Evolutionary conservation across 1,284 basidiomycete species (phyloP).

Genomic region (Ceratobasidium sp.): DNA sequence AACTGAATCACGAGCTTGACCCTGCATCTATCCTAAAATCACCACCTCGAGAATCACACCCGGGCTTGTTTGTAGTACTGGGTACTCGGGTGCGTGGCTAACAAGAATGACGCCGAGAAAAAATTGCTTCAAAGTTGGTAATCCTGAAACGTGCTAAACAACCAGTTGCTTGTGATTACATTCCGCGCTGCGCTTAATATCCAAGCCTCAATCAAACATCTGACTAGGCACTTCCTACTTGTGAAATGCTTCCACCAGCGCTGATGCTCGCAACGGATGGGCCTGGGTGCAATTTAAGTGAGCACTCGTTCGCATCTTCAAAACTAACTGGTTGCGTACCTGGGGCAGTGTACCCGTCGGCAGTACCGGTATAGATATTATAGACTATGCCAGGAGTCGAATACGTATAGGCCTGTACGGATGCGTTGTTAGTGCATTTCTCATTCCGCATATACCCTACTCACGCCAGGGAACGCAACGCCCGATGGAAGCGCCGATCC

Average conservation of each 20-base stretch:
- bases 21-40: too few relatives aligned
- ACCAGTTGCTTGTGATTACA: too few relatives aligned
- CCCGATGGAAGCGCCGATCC: slow-evolving; percentile 37
- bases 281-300: neutral
- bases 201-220: neutral
- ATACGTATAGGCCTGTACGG: slow-evolving; percentile 22
- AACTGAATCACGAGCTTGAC: too few relatives aligned
- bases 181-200: too few relatives aligned
- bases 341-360: slow-evolving; percentile 33
- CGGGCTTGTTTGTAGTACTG: too few relatives aligned
- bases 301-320: neutral
- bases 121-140: too few relatives aligned
- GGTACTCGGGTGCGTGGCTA: too few relatives aligned
- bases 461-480: slow-evolving; percentile 42
- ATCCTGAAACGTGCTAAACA: too few relatives aligned
- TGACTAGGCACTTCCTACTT: slow-evolving; percentile 35
- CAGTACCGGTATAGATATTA: slow-evolving; percentile 14
- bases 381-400: slow-evolving; percentile 38
- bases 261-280: slow-evolving; percentile 28
- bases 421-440: neutral
- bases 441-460: neutral
- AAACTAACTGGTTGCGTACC: slow-evolving; percentile 1
- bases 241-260: slow-evolving; percentile 30
- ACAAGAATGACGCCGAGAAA: too few relatives aligned
- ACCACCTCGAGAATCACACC: too few relatives aligned